Evolutionary conservation across 208 protist species (phyloP), one percentile per base, ranked within the genome.

Genomic region (Trypanosoma brucei): DNA sequence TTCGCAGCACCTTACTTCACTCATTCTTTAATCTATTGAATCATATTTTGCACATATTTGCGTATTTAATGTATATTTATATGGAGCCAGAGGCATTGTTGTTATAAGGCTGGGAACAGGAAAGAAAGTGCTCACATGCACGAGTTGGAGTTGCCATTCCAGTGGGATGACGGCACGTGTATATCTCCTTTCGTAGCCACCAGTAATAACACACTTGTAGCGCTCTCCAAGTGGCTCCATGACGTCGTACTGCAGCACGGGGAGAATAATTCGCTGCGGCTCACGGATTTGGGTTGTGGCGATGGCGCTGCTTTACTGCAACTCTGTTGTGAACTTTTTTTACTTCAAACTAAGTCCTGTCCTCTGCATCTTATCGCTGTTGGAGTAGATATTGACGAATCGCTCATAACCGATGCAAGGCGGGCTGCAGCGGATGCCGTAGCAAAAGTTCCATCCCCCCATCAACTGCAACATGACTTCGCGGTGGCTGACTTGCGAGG

Each of bases 81-180:
- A 22, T 22, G 22, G 22, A 22, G 22, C 22, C 22, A 22, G 22
- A 22, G 22, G 22, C 22, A 22, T 22, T 22, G 22, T 22, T 22
- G 22, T 22, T 22, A 22, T 46, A 46, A 46, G 11, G 42, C 42
- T 14, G 42, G 42, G 11, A 46, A 11, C 6, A 11, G 11, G 42
- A 11, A 46, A 46, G 42, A 6, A 46, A 33, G 62, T 39, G 49
- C 11, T 11, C 42, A 6, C 6, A 56, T 42, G 30, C 2, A 11
- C 31, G 59, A 44, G 14, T 55, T 78, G 57, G 82, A 87, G 37
- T 72, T 92, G 2, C 82, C 86, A 0, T 92, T 92, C 69, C 78
- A 88, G 60, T 92, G 86, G 83, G 86, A 89, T 58, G 86, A 92
- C 59, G 83, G 83, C 38, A 63, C 52, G 35, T 89, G 79, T 54